Conservation (phyloP, 148 eudicot genomes). For the Amaranthus palmeri region DNA sequence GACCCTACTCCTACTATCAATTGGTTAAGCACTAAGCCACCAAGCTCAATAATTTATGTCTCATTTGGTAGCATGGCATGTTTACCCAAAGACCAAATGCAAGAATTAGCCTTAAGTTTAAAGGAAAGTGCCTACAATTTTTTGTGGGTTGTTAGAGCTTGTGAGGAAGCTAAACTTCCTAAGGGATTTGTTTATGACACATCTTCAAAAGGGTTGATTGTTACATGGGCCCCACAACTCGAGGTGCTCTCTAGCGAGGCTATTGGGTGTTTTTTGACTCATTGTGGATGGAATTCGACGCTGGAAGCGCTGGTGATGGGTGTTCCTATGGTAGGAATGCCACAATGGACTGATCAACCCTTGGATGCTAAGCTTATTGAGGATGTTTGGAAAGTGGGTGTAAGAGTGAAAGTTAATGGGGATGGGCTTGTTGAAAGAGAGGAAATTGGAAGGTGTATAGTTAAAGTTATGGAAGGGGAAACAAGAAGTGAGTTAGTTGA, state of each 20-base stretch:
- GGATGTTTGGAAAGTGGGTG: constrained; percentile 48
- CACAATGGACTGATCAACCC: constrained; percentile 47
- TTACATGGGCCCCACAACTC: constrained; percentile 35
- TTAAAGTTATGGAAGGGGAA: constrained; percentile 40
- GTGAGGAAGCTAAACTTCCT: constrained; percentile 28
- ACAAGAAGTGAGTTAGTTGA: constrained; percentile 24
- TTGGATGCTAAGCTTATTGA: constrained; percentile 44
- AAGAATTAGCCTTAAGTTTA: constrained; percentile 39
- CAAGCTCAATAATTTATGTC: constrained; percentile 39
- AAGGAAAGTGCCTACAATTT: constrained; percentile 21
- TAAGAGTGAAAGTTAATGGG: constrained; percentile 35
- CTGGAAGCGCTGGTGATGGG: constrained; percentile 32
- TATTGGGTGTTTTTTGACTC: constrained; percentile 38
- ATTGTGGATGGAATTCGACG: constrained; percentile 50
- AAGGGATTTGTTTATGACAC: constrained; percentile 7
- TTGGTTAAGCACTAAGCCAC: constrained; percentile 43
- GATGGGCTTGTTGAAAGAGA: constrained; percentile 35
- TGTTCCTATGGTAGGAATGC: constrained; percentile 51
- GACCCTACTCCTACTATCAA: constrained; percentile 10
- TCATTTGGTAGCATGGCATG: constrained; percentile 48
- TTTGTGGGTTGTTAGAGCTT: constrained; percentile 34
- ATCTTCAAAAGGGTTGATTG: constrained; percentile 27
- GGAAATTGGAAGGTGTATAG: constrained; percentile 33
- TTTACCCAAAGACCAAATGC: constrained; percentile 29
- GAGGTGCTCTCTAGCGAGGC: constrained; percentile 35